Conservation (phyloP, 129 eudicot genomes). For the Artemisia argyi region DNA sequence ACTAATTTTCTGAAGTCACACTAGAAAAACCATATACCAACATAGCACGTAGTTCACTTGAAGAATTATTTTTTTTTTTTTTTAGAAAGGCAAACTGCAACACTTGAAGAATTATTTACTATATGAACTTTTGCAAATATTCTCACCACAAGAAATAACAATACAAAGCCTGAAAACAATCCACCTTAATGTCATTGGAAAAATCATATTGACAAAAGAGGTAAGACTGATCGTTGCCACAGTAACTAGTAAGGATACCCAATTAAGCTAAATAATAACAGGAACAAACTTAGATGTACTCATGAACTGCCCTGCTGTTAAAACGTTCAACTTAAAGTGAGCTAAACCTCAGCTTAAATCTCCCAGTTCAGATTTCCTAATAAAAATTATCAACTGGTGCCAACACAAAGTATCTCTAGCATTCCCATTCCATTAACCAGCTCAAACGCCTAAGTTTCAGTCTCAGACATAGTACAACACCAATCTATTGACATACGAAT, state of each 20-base stretch:
- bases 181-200: neutral
- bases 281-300: neutral
- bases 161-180: neutral
- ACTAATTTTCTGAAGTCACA: conserved; percentile 1
- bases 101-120: neutral
- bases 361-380: neutral
- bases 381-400: too few species aligned
- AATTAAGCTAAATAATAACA: neutral
- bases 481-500: too few species aligned
- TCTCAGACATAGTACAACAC: too few species aligned
- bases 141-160: too few species aligned
- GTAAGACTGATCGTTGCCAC: neutral
- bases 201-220: neutral
- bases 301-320: neutral
- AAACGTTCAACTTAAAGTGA: neutral
- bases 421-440: too few species aligned
- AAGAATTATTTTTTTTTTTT: too few species aligned
- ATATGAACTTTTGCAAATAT: too few species aligned
- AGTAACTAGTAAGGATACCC: neutral
- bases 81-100: too few species aligned
- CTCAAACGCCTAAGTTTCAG: too few species aligned
- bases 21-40: neutral
- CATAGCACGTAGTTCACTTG: neutral
- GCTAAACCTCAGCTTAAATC: neutral
- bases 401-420: neutral